These are phyloP conservation scores for Huntiella abstrusa DNA, from an alignment of 2,329 filamentous ascomycete genomes.

Conservation along the genomic window DNA sequence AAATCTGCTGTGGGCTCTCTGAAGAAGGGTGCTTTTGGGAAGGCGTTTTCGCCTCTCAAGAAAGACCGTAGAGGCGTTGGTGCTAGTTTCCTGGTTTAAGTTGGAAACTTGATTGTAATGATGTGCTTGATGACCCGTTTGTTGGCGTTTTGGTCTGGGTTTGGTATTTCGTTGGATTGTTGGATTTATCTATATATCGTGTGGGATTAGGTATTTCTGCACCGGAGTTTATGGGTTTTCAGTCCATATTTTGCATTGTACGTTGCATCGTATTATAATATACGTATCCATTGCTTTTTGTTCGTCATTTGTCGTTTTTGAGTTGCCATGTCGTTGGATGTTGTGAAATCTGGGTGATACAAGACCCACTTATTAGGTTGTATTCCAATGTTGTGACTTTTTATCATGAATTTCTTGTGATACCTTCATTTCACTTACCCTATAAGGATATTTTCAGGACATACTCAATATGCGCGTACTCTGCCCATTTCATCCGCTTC, in stretches of 20 bases:
- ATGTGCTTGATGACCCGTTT: background rate
- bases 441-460: background rate
- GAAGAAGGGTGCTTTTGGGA: slow-evolving; percentile 25
- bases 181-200: too few relatives aligned
- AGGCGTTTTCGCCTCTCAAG: slow-evolving; percentile 53
- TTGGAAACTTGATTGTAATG: background rate
- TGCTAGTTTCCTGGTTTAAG: slow-evolving; percentile 38
- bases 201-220: too few relatives aligned
- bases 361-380: background rate
- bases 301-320: too few relatives aligned
- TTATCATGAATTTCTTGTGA: background rate
- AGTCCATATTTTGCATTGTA: too few relatives aligned
- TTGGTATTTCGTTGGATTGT: background rate
- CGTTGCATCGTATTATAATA: too few relatives aligned
- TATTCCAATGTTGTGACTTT: background rate
- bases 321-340: too few relatives aligned
- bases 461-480: background rate
- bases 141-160: slow-evolving; percentile 1
- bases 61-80: slow-evolving; percentile 43
- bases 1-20: slow-evolving; percentile 15
- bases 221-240: too few relatives aligned
- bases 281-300: too few relatives aligned
- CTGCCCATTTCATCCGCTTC: background rate
- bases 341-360: too few relatives aligned
- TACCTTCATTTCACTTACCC: background rate